phyloP scores from a whole-genome alignment of 441 rosid genomes.

The Breynia disticha region DNA sequence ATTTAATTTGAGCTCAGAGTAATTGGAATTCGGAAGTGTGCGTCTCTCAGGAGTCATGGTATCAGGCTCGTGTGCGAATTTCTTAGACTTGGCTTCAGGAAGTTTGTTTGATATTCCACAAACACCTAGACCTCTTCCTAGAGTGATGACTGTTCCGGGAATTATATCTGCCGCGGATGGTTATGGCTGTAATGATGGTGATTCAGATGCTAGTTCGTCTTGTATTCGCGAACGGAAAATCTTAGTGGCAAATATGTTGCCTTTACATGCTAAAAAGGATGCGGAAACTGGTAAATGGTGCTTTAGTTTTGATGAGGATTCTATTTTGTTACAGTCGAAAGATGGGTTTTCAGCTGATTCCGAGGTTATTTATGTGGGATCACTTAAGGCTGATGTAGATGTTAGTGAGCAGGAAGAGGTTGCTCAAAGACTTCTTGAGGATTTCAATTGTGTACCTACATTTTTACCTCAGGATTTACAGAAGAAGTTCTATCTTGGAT shows the following conservation, averaged over 20 bases:
- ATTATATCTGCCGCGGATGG: constrained; percentile 65
- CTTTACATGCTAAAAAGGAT: constrained; percentile 59
- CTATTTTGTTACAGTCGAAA: constrained; percentile 48
- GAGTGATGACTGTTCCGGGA: constrained; percentile 78
- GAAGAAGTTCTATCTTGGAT: constrained; percentile 69
- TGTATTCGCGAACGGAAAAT: constrained; percentile 50
- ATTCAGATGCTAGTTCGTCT: constrained; percentile 44
- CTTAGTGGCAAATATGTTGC: constrained; percentile 74
- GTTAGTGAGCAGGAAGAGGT: constrained; percentile 69
- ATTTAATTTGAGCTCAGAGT: background rate
- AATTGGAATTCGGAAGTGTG: background rate
- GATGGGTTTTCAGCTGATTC: constrained; percentile 67
- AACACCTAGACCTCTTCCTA: constrained; percentile 64
- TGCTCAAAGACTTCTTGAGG: constrained; percentile 52
- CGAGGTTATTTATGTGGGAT: constrained; percentile 75
- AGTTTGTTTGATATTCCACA: constrained; percentile 58
- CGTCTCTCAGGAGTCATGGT: constrained; percentile 40
- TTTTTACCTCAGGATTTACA: constrained; percentile 69
- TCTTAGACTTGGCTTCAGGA: constrained; percentile 59
- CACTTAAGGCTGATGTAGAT: constrained; percentile 64
- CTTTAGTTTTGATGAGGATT: constrained; percentile 58
- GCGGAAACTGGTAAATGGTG: constrained; percentile 47
- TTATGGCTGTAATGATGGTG: constrained; percentile 41
- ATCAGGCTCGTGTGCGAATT: constrained; percentile 51
- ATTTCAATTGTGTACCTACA: constrained; percentile 73